phyloP scores from a whole-genome alignment of 129 eudicot species.

The Chrysanthemum seticuspe region DNA sequence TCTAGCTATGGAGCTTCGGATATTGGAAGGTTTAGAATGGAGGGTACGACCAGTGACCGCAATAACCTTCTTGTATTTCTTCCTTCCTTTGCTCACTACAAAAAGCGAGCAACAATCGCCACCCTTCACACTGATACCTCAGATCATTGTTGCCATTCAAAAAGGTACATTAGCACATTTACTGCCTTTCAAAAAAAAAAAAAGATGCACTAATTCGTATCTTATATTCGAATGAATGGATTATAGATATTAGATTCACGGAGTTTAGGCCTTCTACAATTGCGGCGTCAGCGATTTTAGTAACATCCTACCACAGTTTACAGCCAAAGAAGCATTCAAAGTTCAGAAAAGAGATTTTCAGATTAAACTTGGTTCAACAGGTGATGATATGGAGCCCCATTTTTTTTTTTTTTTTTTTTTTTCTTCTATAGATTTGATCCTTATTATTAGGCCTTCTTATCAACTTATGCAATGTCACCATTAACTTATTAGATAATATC shows the following conservation, averaged over 20 bases:
- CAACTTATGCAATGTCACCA: background rate
- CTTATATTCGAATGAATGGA: background rate
- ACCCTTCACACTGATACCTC: background rate
- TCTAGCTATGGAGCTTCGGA: constrained; percentile 20
- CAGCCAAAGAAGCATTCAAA: constrained; percentile 3
- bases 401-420: background rate
- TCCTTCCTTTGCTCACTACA: constrained; percentile 11
- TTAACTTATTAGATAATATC: no score
- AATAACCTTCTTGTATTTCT: constrained; percentile 1
- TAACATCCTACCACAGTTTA: background rate
- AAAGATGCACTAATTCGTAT: background rate
- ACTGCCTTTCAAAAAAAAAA: no score
- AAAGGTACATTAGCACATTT: constrained; percentile 9
- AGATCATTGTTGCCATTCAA: constrained; percentile 25
- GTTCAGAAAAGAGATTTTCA: background rate
- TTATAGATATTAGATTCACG: constrained; percentile 15
- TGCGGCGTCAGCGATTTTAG: constrained; percentile 21
- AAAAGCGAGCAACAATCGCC: background rate
- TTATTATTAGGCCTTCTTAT: background rate
- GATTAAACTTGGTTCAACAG: background rate
- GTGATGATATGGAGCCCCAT: background rate
- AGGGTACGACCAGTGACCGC: constrained; percentile 10
- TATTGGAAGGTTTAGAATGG: constrained; percentile 14
- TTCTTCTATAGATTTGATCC: background rate
- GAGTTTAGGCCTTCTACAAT: constrained; percentile 23